These are phyloP conservation scores for Aspergillus funiculosus DNA, from an alignment of 495 filamentous ascomycete species.

Conservation along the genomic window DNA sequence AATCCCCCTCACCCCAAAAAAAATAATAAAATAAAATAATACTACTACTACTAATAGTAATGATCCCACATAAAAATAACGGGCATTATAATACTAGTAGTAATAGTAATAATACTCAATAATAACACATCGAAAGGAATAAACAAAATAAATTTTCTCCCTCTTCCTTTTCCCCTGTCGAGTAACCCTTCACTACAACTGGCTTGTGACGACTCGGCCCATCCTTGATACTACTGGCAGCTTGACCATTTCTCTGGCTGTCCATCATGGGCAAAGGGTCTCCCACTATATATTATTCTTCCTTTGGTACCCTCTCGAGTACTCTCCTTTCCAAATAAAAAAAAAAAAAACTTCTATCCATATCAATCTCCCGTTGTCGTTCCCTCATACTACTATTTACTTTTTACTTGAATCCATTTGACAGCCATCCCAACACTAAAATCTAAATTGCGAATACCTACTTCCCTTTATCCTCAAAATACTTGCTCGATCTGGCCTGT, in stretches of 20 bases:
- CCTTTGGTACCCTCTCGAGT: constrained; percentile 5
- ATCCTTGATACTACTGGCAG: constrained; percentile 12
- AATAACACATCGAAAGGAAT: not conserved
- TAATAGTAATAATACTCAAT: not conserved
- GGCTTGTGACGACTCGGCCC: constrained; percentile 21
- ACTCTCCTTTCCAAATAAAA: too few species aligned
- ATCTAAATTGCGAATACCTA: too few species aligned
- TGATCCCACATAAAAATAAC: not conserved
- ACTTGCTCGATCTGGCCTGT: constrained; percentile 6
- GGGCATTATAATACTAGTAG: constrained; percentile 6
- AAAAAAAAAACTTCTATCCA: not conserved
- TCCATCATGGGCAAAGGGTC: constrained; percentile 15
- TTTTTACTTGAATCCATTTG: too few species aligned
- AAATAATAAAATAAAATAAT: not conserved
- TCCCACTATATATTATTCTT: constrained; percentile 12
- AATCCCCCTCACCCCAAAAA: constrained; percentile 2
- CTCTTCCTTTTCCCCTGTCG: constrained; percentile 12
- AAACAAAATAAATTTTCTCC: constrained; percentile 2
- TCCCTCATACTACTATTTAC: too few species aligned
- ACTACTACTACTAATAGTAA: not conserved
- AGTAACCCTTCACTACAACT: constrained; percentile 17
- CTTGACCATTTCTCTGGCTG: constrained; percentile 13
- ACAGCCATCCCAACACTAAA: too few species aligned
- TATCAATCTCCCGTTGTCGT: not conserved
- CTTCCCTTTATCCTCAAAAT: too few species aligned